These are phyloP conservation scores for Solanum phureja DNA, from an alignment of 257 asterid species.

Conservation along the genomic window DNA sequence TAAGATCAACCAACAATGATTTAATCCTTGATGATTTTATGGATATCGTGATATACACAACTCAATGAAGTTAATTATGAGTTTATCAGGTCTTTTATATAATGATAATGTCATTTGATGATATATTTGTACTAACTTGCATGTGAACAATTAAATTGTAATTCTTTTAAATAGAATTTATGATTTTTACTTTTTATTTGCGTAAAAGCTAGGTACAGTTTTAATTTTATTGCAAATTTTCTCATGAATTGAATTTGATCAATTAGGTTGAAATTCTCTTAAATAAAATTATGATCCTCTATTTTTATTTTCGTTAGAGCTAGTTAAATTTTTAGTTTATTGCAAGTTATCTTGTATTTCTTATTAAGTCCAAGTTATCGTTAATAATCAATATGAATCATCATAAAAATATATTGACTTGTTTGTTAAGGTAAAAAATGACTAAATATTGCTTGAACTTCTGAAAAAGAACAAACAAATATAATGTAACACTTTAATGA, in stretches of 20 bases:
- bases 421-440: background rate
- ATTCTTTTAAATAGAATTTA: background rate
- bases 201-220: background rate
- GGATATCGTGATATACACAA: background rate
- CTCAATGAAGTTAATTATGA: background rate
- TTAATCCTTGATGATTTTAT: background rate
- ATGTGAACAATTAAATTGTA: background rate
- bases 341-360: background rate
- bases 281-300: background rate
- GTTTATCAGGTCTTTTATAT: background rate
- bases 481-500: too few relatives aligned
- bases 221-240: background rate
- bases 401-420: too few relatives aligned
- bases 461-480: background rate
- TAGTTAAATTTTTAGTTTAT: background rate
- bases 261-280: background rate
- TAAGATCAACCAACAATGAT: background rate
- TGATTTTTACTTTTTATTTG: background rate
- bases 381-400: too few relatives aligned
- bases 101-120: background rate
- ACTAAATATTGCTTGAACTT: too few relatives aligned
- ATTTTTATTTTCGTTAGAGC: background rate
- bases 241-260: background rate
- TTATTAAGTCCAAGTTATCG: background rate
- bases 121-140: background rate